Evolutionary conservation across 306 rosid genomes (phyloP).

Genomic region (Corylus americana): DNA sequence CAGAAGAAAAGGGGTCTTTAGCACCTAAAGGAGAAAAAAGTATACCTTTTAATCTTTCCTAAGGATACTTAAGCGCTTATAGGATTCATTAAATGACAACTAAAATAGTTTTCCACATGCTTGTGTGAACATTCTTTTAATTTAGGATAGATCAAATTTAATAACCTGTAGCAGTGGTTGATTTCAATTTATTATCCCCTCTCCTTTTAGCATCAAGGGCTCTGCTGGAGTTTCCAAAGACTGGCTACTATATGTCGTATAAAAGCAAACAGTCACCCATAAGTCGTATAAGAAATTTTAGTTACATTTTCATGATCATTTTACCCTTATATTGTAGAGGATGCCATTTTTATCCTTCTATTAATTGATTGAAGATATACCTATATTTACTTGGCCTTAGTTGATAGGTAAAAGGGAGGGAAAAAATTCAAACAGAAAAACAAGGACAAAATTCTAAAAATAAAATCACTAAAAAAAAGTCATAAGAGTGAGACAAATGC

Average conservation of each 20-base stretch:
- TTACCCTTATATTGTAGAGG: background rate
- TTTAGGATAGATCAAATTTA: background rate
- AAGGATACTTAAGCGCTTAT: background rate
- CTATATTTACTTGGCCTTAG: background rate
- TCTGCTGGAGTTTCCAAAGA: background rate
- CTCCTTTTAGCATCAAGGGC: background rate
- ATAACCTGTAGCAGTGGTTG: background rate
- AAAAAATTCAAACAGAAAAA: background rate
- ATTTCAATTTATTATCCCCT: background rate
- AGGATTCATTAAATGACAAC: background rate
- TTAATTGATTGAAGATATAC: background rate
- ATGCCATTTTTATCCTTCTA: background rate
- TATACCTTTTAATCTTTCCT: background rate
- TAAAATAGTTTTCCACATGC: background rate
- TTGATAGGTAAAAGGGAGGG: background rate
- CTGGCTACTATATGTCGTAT: background rate
- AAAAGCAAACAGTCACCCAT: background rate
- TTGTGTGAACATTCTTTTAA: background rate
- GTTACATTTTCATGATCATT: background rate
- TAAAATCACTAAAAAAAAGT: background rate
- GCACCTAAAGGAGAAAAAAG: background rate
- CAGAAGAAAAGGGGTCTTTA: conserved; percentile 1
- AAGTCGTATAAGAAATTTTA: background rate
- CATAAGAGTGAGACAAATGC: background rate
- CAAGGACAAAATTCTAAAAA: background rate